Base-by-base conservation (phyloP, 345 rosid species). In the Eutrema yunnanense region DNA sequence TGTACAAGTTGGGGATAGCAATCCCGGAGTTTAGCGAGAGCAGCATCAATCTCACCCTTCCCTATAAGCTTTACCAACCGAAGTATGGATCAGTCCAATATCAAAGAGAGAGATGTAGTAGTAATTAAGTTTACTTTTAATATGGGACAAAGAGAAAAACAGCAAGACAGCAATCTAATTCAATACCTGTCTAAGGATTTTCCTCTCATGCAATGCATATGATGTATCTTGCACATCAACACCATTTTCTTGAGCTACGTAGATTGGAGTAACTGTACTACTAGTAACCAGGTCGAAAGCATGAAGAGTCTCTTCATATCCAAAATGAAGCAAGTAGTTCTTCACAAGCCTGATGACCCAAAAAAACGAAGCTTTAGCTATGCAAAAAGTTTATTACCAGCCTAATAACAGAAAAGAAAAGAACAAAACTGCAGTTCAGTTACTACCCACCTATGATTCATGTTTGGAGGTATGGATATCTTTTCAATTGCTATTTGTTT, bases 1-100 rank as follows among this genome's bases (percentile, higher is more conserved):
- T 94, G 88, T 71, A 88, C 80, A 73, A 92, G 81, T 67, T 87
- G 85, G 59, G 99, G 99, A 82, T 88, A 88, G 88, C 92, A 81
- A 68, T 86, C 88, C 37, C 36, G 85, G 55, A 94, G 88, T 75
- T 84, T 88, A 57, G 56, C 64, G 33, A 94, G 59, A 48, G 96
- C 92, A 42, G 86, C 84, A 82, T 86, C 93, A 46, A 89, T 88
- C 63, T 94, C 89, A 50, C 97, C 99, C 79, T 75, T 88, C 84
- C 89, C 81, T 84, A 94, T 92, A 61, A 91, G 83, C 99, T 94
- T 85, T 80, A 85, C 63, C 65, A 40, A 67, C 22, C 72, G 8
- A 80, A 38, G 72, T 41, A 51, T 19, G 56, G 7, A 69, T 73
- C 67, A 77, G 61, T 59, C 34, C 56, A 65, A 63, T 50, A 41